Conservation (phyloP, 1,284 basidiomycete genomes). For the Rhizoctonia solani region DNA sequence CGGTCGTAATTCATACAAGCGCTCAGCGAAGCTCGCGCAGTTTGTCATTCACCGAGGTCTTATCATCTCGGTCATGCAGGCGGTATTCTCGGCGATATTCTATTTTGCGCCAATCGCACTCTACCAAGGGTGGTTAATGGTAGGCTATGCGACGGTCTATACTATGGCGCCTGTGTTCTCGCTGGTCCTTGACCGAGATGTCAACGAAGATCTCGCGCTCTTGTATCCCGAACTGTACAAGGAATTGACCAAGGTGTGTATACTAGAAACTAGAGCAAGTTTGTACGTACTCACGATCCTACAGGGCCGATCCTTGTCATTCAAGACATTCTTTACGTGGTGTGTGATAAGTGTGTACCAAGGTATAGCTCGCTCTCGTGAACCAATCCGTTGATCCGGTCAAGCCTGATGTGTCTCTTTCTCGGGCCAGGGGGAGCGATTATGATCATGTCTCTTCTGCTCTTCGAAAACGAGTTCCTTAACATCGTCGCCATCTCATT, state of each 20-base stretch:
- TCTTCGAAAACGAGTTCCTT: conserved; percentile 97
- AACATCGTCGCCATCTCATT: conserved; percentile 99
- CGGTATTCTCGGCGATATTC: conserved; percentile 96
- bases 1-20: conserved; percentile 96
- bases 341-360: conserved; percentile 97
- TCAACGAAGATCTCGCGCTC: conserved; percentile 93
- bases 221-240: conserved; percentile 98
- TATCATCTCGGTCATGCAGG: conserved; percentile 97
- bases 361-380: conserved; percentile 56
- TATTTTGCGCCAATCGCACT: conserved; percentile 98
- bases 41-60: conserved; percentile 98
- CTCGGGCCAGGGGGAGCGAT: conserved; percentile 79
- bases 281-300: conserved; percentile 1
- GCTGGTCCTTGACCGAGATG: conserved; percentile 92
- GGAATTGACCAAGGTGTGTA: conserved; percentile 86
- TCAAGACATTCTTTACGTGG: conserved; percentile 99
- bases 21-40: conserved; percentile 95
- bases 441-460: conserved; percentile 94
- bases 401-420: background rate
- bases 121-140: conserved; percentile 98
- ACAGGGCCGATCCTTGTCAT: conserved; percentile 87
- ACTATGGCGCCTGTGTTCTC: conserved; percentile 99
- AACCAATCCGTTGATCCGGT: conserved; percentile 20
- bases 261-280: background rate
- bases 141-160: conserved; percentile 96